Percentiles rank a stretch among this genome's conserved stretches.
phyloP scores from a whole-genome alignment of 352 stramenopile species.

The Phytophthora chlamydospora region DNA sequence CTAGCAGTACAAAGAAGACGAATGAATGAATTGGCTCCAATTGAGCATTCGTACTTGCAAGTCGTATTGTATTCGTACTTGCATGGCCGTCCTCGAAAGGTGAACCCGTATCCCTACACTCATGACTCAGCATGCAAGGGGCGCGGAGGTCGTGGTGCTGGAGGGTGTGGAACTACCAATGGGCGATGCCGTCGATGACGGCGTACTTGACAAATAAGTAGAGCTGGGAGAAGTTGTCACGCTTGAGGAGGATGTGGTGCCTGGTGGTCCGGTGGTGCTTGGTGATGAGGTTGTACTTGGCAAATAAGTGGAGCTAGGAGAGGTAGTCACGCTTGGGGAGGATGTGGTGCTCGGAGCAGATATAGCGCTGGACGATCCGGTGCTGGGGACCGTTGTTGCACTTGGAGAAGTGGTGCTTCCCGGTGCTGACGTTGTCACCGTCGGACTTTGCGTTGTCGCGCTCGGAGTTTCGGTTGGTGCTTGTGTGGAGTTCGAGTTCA shows the following conservation, averaged over 20 bases:
- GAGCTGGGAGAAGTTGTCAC: too few species aligned
- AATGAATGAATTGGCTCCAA: neutral
- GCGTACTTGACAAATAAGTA: neutral
- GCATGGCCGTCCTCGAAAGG: neutral
- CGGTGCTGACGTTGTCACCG: conserved; percentile 1
- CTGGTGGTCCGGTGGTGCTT: too few species aligned
- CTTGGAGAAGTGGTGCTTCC: neutral
- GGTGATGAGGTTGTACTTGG: conserved; percentile 8
- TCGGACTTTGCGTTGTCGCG: neutral
- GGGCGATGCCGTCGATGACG: conserved; percentile 1
- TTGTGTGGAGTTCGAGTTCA: conserved; percentile 21
- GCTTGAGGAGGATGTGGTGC: too few species aligned
- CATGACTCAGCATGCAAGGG: conserved; percentile 17
- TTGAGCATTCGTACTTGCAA: conserved; percentile 1
- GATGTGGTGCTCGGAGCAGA: conserved; percentile 2
- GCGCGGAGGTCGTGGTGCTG: conserved; percentile 4
- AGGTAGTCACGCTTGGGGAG: neutral
- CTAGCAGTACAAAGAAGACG: too few species aligned
- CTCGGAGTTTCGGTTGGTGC: conserved; percentile 11
- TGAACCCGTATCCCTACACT: neutral
- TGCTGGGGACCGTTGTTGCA: neutral
- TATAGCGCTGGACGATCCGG: neutral
- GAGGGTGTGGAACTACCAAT: neutral
- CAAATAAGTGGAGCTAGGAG: conserved; percentile 7
- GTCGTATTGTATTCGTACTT: too few species aligned